Evolutionary conservation across 257 asterid genomes (phyloP).

Genomic region (Solanum chilense): DNA sequence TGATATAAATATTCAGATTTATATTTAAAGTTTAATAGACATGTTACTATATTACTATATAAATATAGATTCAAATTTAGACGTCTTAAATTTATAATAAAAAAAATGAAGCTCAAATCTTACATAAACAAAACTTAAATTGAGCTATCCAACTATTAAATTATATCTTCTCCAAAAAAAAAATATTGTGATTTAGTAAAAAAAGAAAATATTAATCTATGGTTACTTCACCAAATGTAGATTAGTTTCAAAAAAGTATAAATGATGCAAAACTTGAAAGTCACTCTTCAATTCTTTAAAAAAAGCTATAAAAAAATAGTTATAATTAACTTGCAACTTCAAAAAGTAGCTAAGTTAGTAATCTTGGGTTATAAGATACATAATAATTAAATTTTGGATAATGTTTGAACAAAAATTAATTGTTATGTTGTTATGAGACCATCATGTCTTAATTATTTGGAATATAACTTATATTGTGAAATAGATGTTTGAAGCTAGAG

Average conservation of each 20-base stretch:
- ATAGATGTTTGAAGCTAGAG: not conserved
- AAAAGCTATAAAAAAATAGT: not conserved
- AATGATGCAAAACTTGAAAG: not conserved
- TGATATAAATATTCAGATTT: not conserved
- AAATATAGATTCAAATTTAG: not conserved
- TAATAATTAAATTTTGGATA: not conserved
- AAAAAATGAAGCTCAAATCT: not conserved
- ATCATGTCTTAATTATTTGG: not conserved
- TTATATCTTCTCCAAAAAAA: not conserved
- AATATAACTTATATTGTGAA: not conserved
- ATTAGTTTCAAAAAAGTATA: not conserved
- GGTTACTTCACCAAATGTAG: not conserved
- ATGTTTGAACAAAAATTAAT: not conserved
- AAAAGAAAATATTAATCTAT: not conserved
- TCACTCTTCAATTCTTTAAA: not conserved
- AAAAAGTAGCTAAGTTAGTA: not conserved
- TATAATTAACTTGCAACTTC: not conserved
- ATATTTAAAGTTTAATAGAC: not conserved
- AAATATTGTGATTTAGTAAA: not conserved
- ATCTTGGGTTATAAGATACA: not conserved
- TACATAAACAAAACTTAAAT: not conserved
- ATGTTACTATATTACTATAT: not conserved
- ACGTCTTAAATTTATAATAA: not conserved
- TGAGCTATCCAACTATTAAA: not conserved
- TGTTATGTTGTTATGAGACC: not conserved